Percentiles rank a stretch among this genome's conserved stretches.
phyloP scores from a whole-genome alignment of 768 basidiomycete species.

The Trametopsis cervina region DNA sequence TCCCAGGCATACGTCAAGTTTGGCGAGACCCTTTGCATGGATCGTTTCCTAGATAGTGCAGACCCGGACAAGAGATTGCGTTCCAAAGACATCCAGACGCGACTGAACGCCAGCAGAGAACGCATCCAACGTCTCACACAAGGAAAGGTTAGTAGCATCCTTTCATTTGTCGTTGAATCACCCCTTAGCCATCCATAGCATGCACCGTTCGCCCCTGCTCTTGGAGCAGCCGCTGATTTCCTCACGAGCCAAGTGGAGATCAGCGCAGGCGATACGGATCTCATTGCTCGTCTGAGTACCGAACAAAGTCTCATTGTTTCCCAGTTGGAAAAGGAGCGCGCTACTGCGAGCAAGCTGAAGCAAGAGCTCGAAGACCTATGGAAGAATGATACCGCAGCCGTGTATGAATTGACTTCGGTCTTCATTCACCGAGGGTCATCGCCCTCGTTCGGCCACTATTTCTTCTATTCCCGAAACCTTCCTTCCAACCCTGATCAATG shows the following conservation, averaged over 20 bases:
- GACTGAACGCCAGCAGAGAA: constrained; percentile 59
- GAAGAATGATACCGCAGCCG: constrained; percentile 55
- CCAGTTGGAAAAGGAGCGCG: constrained; percentile 53
- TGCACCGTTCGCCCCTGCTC: constrained; percentile 48
- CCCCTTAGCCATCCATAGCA: constrained; percentile 34
- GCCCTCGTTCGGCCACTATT: constrained; percentile 89
- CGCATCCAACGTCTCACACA: constrained; percentile 62
- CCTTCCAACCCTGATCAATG: constrained; percentile 76
- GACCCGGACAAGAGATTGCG: constrained; percentile 63
- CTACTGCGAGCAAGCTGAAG: constrained; percentile 48
- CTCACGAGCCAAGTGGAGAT: constrained; percentile 34
- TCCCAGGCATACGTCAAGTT: constrained; percentile 95
- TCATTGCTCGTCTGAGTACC: constrained; percentile 40
- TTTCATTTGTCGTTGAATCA: neutral
- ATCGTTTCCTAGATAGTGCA: constrained; percentile 81
- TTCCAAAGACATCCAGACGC: constrained; percentile 62
- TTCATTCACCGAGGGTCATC: constrained; percentile 91
- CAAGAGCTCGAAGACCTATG: constrained; percentile 68
- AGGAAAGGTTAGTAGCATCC: constrained; percentile 49
- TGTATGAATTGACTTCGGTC: constrained; percentile 90
- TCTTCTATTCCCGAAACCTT: constrained; percentile 88
- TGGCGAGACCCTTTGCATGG: constrained; percentile 80
- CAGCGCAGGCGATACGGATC: constrained; percentile 28
- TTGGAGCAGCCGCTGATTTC: constrained; percentile 52
- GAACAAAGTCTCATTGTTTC: constrained; percentile 47